Conservation (phyloP, 75 land plant species). For the Pinus taeda region DNA sequence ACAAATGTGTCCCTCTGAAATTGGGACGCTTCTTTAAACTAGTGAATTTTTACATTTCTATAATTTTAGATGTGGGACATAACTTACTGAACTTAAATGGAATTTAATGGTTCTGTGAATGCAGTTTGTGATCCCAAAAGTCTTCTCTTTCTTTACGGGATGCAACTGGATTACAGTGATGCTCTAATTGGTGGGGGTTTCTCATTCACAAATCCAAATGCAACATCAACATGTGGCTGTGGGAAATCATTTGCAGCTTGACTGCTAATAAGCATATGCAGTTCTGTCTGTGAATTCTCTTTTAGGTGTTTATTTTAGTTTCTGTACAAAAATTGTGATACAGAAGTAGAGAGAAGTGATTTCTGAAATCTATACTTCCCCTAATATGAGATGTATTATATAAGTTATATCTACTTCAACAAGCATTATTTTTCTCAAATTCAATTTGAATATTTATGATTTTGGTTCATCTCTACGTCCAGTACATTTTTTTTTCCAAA, state of each 20-base stretch:
- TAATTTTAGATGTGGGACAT: neutral
- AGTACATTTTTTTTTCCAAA: too few relatives aligned
- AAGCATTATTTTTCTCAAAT: too few relatives aligned
- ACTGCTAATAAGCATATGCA: slow-evolving; percentile 19
- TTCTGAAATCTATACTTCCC: too few relatives aligned
- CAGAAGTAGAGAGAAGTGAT: too few relatives aligned
- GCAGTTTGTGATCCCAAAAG: slow-evolving; percentile 99
- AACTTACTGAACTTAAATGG: neutral
- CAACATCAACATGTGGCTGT: slow-evolving; percentile 92
- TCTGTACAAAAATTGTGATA: too few relatives aligned
- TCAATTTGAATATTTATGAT: too few relatives aligned
- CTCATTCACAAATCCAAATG: slow-evolving; percentile 94
- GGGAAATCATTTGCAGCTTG: slow-evolving; percentile 93
- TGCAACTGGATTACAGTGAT: slow-evolving; percentile 97
- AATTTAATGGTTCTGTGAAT: neutral
- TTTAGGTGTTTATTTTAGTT: too few relatives aligned
- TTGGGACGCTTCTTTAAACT: neutral
- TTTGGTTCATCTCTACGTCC: too few relatives aligned
- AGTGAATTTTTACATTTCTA: neutral
- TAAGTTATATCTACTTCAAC: too few relatives aligned
- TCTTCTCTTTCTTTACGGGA: slow-evolving; percentile 82
- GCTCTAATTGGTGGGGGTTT: slow-evolving; percentile 98
- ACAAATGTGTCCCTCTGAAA: neutral
- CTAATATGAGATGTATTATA: too few relatives aligned
- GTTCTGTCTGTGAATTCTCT: too few relatives aligned